Base-by-base conservation (phyloP, 1,284 basidiomycete genomes). In the Sanghuangporus sanghuang region DNA sequence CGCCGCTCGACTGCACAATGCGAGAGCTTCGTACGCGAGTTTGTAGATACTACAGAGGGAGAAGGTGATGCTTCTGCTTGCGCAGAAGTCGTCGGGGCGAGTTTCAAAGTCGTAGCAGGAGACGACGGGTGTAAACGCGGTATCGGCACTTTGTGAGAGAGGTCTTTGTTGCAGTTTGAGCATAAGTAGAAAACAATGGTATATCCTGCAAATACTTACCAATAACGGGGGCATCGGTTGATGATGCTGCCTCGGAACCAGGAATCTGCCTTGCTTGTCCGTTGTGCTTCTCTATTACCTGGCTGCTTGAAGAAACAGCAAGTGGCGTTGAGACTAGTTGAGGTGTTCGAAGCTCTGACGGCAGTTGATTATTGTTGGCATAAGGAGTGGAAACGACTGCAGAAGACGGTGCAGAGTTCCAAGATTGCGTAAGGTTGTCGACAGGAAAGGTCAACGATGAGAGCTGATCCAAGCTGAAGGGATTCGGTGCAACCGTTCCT, bases 1-100 rank as follows among this genome's bases (percentile, higher is more conserved):
- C 94, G 83, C n/a, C 94, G 85, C 75, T 96, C 94, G 67, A 96
- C 95, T 21, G 92, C 94, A 11, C 93, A 96, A 73, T 96, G 93
- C 64, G 90, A 92, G 0, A 91, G 92, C 75, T 92, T 92, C n/a
- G 89, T 85, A 2, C 89, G 84, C 18, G 66, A 64, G 35, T 74
- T 69, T 5, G 71, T 67, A 23, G 67, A 67, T 32, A 69, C 69
- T 35, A 71, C 66, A 16, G 69, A 57, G 27, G 73, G 68, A 32
- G 74, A 66, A 61, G 69, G 56, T 63, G 72, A 56, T 66, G 75
- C 65, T 18, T 52, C 42, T 23, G 77, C 71, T 36, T 72, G 38
- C 72, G 74, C 32, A 73, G 77, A 58, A 72, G 76, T 18, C 70
- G 73, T 16, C 44, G 36, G 42, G 8, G 16, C 9, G 14, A n/a